Conservation (phyloP, 768 basidiomycete species). For the Collybia mongolica region DNA sequence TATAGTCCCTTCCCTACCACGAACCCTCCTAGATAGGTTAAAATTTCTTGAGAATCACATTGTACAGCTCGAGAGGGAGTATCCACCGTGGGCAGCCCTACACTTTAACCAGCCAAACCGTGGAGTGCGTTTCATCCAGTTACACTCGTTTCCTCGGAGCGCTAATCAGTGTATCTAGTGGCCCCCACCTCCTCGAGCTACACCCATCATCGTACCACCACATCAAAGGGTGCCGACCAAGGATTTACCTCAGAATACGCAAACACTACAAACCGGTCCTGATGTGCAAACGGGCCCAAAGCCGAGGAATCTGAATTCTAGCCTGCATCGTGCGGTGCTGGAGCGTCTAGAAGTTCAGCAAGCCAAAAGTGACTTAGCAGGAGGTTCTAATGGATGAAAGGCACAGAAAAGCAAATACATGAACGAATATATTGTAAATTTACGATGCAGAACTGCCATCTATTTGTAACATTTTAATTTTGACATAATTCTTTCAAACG, state of each 20-base stretch:
- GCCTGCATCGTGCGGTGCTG: slow-evolving; percentile 72
- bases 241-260: background rate
- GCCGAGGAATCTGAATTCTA: slow-evolving; percentile 49
- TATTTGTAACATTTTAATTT: too few species aligned
- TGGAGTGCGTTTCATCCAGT: slow-evolving; percentile 50
- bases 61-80: slow-evolving; percentile 73
- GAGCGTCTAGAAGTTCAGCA: slow-evolving; percentile 74
- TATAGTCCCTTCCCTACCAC: slow-evolving; percentile 70
- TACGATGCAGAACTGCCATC: too few species aligned
- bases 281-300: slow-evolving; percentile 17
- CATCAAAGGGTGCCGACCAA: slow-evolving; percentile 36
- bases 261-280: background rate
- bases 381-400: too few species aligned
- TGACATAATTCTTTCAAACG: too few species aligned
- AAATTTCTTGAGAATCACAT: slow-evolving; percentile 78
- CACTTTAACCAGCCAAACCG: slow-evolving; percentile 85
- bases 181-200: slow-evolving; percentile 80
- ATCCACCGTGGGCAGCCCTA: slow-evolving; percentile 86
- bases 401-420: too few species aligned
- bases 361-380: slow-evolving; percentile 53
- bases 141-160: background rate
- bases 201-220: slow-evolving; percentile 76
- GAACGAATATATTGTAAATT: too few species aligned
- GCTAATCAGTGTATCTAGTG: slow-evolving; percentile 43
- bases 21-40: slow-evolving; percentile 60